Evolutionary conservation across 495 filamentous ascomycete genomes (phyloP).

Genomic region (Daldinia concentrica): DNA sequence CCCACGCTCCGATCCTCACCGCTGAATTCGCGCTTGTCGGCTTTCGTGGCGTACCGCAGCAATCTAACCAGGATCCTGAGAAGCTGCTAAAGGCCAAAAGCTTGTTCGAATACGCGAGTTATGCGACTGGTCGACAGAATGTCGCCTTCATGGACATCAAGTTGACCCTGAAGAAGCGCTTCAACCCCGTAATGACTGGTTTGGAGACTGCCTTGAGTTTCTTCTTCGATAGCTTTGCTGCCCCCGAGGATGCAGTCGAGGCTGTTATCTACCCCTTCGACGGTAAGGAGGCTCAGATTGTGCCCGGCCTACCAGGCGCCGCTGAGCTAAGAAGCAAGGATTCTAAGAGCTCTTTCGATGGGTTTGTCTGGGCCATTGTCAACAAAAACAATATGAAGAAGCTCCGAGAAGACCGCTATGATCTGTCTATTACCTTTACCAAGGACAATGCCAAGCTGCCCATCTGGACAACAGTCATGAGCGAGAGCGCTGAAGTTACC

Average conservation of each 20-base stretch:
- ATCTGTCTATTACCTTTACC: slow-evolving; percentile 89
- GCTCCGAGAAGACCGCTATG: slow-evolving; percentile 91
- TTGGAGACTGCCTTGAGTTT: slow-evolving; percentile 74
- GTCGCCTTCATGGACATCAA: slow-evolving; percentile 88
- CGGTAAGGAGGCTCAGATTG: slow-evolving; percentile 79
- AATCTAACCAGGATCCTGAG: slow-evolving; percentile 59
- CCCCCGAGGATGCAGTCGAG: slow-evolving; percentile 75
- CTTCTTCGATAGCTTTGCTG: slow-evolving; percentile 77
- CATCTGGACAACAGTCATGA: slow-evolving; percentile 94
- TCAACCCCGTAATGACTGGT: slow-evolving; percentile 81
- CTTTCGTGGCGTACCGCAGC: slow-evolving; percentile 62
- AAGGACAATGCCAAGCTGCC: slow-evolving; percentile 92
- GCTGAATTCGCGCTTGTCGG: slow-evolving; percentile 92
- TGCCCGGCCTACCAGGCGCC: slow-evolving; percentile 67
- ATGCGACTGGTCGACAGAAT: slow-evolving; percentile 94
- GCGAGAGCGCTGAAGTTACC: slow-evolving; percentile 94
- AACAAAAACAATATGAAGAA: slow-evolving; percentile 94
- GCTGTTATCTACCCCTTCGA: slow-evolving; percentile 87
- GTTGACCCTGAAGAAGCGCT: slow-evolving; percentile 84
- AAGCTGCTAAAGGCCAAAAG: slow-evolving; percentile 81
- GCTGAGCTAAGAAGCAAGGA: slow-evolving; percentile 64
- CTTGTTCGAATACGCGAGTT: slow-evolving; percentile 82
- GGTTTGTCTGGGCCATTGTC: slow-evolving; percentile 93
- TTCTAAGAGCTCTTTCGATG: slow-evolving; percentile 82
- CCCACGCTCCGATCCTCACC: slow-evolving; percentile 74